phyloP scores from a whole-genome alignment of 2,329 filamentous ascomycete genomes.

The Apiospora arundinis region DNA sequence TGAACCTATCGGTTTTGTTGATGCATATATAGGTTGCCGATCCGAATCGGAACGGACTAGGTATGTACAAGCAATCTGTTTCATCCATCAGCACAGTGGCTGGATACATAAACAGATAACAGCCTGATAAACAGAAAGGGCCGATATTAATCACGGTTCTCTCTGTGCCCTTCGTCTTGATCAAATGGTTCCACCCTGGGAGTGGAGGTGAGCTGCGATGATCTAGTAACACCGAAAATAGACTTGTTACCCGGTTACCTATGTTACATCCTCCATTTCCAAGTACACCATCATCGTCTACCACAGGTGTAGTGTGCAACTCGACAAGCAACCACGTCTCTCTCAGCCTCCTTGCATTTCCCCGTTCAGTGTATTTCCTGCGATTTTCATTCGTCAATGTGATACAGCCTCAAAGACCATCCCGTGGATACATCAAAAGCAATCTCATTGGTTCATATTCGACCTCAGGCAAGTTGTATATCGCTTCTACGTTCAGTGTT shows the following conservation, averaged over 20 bases:
- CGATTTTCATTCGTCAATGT: neutral
- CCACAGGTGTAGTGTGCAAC: neutral
- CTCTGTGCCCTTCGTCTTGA: neutral
- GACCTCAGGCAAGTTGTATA: neutral
- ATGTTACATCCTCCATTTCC: neutral
- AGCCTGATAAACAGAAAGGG: conserved; percentile 16
- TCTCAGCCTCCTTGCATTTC: neutral
- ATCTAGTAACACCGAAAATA: conserved; percentile 10
- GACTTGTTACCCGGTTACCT: conserved; percentile 6
- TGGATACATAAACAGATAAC: neutral
- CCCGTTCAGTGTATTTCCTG: neutral
- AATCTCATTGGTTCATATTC: neutral
- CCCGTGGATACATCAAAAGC: neutral
- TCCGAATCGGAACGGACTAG: conserved; percentile 1
- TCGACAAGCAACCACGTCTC: neutral
- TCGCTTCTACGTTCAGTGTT: neutral
- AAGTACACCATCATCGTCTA: neutral
- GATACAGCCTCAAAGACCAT: neutral
- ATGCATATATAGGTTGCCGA: neutral
- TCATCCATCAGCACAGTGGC: conserved; percentile 12
- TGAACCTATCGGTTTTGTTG: neutral
- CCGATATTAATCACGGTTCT: conserved; percentile 8
- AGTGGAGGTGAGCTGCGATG: conserved; percentile 9
- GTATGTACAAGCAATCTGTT: conserved; percentile 18
- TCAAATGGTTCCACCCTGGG: neutral